Base-by-base conservation (phyloP, 2,329 filamentous ascomycete species). In the Fusarium praegraminearum region DNA sequence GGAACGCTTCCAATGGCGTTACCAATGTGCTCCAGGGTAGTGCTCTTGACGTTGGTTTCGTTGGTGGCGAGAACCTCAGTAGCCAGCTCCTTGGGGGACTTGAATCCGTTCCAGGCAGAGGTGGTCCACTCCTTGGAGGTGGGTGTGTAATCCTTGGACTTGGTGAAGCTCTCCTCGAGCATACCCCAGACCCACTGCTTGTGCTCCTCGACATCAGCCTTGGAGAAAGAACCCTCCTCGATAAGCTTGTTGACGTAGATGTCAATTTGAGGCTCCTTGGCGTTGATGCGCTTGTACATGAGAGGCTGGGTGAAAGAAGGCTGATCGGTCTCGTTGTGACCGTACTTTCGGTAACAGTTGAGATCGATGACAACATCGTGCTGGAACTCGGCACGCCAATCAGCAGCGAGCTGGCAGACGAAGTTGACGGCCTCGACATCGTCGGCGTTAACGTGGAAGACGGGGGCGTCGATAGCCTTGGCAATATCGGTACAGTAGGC, bases 121-220 rank as follows among this genome's bases (percentile, higher is more conserved):
- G 96, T 98, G 74, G 97, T 90, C 96, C 96, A 99, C 83, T 99
- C 96, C 84, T 97, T 97, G 72, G 94, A 93, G 41, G 93, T 97
- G 46, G 96, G 93, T 81, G 95, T 92, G 83, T 99, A 99, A 77
- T 99, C 95, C 83, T 97, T 98, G 82, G 94, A 97, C 82, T 95
- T 94, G 76, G 93, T 87, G 82, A 98, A 99, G 83, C 94, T 98
- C 81, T 98, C 95, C 78, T 97, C 95, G 61, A 99, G 87, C 94
- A 98, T 98, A 67, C 93, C 93, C 96, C 95, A 99, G 64, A 98
- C 96, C 96, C 96, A 99, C 81, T 97, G 93, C 87, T 97, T 97
- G 87, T 99, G 96, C 86, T 99, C 96, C 62, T 99, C 95, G 65
- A 99, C 91, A 78, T 99, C 96, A 76, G 96, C 94, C 84, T 97